Evolutionary conservation across 2,329 filamentous ascomycete species (phyloP).

Genomic region (Phialocephala subalpina): DNA sequence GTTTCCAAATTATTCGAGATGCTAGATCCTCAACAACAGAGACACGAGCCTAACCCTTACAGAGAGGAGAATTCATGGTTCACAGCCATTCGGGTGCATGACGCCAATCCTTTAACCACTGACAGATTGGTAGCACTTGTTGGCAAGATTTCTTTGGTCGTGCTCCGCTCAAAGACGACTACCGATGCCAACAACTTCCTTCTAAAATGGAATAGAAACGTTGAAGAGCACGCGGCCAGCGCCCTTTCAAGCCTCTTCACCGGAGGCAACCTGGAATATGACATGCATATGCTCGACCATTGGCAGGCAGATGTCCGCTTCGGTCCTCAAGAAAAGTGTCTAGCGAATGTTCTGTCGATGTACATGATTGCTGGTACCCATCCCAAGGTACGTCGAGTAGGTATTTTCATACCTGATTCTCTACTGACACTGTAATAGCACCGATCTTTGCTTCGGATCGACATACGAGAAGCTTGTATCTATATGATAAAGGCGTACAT

Average conservation of each 20-base stretch:
- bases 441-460: conserved; percentile 7
- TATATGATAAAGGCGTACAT: conserved; percentile 32
- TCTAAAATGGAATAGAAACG: conserved; percentile 12
- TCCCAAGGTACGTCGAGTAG: conserved; percentile 31
- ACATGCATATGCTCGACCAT: not conserved
- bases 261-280: not conserved
- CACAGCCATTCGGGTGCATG: not conserved
- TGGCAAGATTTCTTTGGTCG: conserved; percentile 33
- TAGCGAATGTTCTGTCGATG: conserved; percentile 32
- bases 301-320: conserved; percentile 3
- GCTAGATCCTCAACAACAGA: conserved; percentile 9
- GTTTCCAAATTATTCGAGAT: conserved; percentile 28
- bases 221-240: conserved; percentile 12
- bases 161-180: conserved; percentile 31
- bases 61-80: not conserved
- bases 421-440: not conserved
- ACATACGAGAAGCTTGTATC: conserved; percentile 31
- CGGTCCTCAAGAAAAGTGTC: conserved; percentile 33
- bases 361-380: conserved; percentile 38
- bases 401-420: not conserved
- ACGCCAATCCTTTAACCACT: not conserved
- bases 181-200: conserved; percentile 32
- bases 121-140: conserved; percentile 28
- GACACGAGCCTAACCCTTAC: not conserved
- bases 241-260: conserved; percentile 33